Evolutionary conservation across 1,284 basidiomycete genomes (phyloP), one percentile per base, ranked within the genome.

Genomic region (Pulchroboletus neoregius): DNA sequence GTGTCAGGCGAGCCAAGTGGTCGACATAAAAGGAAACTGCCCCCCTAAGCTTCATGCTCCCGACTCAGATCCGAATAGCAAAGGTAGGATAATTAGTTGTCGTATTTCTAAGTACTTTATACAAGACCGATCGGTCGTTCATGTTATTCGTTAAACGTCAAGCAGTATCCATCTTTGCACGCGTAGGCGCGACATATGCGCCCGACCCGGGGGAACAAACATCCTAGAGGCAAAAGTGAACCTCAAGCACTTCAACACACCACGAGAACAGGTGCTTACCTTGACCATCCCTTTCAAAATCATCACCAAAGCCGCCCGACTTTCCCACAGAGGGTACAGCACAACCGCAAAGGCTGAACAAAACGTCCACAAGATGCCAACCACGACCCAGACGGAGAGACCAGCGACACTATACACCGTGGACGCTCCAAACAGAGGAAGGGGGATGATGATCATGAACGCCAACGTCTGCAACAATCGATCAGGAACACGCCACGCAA

Each of bases 341-440:
- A 93, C 87, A 22, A 93, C 87, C 13, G 80, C 73, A 53, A 84
- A 75, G 13, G 84, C 76, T 7, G 86, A 88, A 51, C 76, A 73
- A 63, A 94, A 90, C 9, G 88, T 76, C 91, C 91, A 94, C 31
- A 85, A 70, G 54, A 95, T 85, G 2, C 88, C 87, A 45, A 94
- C 73, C 33, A 85, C 74, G 54, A 79, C 82, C 87, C 87, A 91
- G 0, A 78, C 85, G 0, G 82, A 79, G 54, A 92, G 76, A 1
- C 89, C 90, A 5, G 67, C 57, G 33, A 79, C 70, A 10, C 80
- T 75, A 56, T 80, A 93, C 28, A 94, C 74, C 26, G 87, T 82
- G 34, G 78, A 76, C 0, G 87, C 81, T 62, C 87, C 88, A 74
- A 92, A 93, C 13, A 94, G 74, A 1, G 91, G 90, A 2, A 94